Evolutionary conservation across 345 rosid genomes (phyloP).

Genomic region (Hibiscus mutabilis): DNA sequence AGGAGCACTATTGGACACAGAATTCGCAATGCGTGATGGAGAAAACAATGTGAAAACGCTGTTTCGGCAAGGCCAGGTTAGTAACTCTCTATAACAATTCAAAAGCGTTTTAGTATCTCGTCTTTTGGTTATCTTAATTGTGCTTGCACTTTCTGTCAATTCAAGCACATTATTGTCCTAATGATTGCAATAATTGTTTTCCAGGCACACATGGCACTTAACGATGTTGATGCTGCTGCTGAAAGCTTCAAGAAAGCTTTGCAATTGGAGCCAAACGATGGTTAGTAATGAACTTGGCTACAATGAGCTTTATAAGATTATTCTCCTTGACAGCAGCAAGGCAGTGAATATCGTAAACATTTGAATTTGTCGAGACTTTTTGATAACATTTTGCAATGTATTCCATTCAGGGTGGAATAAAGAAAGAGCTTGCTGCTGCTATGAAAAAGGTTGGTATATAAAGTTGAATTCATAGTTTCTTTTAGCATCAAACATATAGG

Average conservation of each 20-base stretch:
- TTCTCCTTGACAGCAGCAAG: not conserved
- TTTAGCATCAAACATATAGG: slow-evolving; percentile 1
- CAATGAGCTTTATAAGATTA: not conserved
- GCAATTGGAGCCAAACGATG: slow-evolving; percentile 82
- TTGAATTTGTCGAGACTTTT: slow-evolving; percentile 6
- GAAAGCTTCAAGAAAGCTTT: slow-evolving; percentile 89
- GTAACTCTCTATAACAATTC: slow-evolving; percentile 14
- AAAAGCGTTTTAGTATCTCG: too few relatives aligned
- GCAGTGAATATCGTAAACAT: not conserved
- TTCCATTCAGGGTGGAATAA: slow-evolving; percentile 72
- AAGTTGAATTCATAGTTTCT: slow-evolving; percentile 1
- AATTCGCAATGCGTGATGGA: slow-evolving; percentile 84
- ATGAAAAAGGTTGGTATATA: slow-evolving; percentile 63
- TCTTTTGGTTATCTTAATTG: not conserved
- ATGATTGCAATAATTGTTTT: not conserved
- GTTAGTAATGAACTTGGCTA: slow-evolving; percentile 29
- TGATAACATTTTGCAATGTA: slow-evolving; percentile 9
- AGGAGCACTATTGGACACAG: slow-evolving; percentile 84
- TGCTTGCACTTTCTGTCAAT: slow-evolving; percentile 1
- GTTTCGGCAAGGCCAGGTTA: slow-evolving; percentile 96
- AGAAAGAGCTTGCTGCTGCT: slow-evolving; percentile 67
- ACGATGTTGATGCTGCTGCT: slow-evolving; percentile 81
- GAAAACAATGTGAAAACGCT: slow-evolving; percentile 82
- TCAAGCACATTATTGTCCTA: not conserved
- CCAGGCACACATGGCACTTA: slow-evolving; percentile 86